A percentile compares a stretch with the other conserved stretches of the same genome.
Conservation (phyloP, 208 protist genomes). For the Balamuthia mandrillaris region DNA sequence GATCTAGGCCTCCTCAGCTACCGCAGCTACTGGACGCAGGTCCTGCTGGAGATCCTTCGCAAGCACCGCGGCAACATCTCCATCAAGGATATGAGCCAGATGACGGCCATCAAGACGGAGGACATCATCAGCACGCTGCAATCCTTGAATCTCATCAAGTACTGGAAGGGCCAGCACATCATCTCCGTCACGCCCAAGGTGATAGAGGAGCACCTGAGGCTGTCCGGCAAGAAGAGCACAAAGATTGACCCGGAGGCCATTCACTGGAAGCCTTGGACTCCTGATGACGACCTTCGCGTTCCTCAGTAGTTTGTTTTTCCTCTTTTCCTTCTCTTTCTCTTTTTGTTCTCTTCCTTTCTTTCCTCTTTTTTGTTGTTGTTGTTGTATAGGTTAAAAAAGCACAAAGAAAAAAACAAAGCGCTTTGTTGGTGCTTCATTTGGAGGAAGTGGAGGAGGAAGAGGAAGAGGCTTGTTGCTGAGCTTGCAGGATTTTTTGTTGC, state of each 20-base stretch:
- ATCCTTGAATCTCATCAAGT: constrained; percentile 70
- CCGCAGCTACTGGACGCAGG: constrained; percentile 85
- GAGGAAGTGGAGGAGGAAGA: too few relatives aligned
- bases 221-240: constrained; percentile 5
- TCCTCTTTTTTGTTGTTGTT: not conserved
- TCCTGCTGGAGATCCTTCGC: constrained; percentile 76
- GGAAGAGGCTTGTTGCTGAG: not conserved
- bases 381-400: too few relatives aligned
- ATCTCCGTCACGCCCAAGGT: constrained; percentile 74
- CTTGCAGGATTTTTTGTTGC: constrained; percentile 20
- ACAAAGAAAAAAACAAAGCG: too few relatives aligned
- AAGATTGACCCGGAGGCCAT: constrained; percentile 17
- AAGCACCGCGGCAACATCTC: constrained; percentile 57
- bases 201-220: constrained; percentile 56
- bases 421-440: not conserved
- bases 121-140: constrained; percentile 80
- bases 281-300: not conserved
- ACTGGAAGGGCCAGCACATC: constrained; percentile 79
- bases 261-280: constrained; percentile 19
- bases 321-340: not conserved
- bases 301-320: not conserved
- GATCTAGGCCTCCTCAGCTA: constrained; percentile 94
- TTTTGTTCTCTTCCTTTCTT: not conserved
- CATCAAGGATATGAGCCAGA: constrained; percentile 64
- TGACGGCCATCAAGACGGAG: constrained; percentile 67